Percentiles rank a stretch among this genome's conserved stretches.
phyloP scores from a whole-genome alignment of 2,329 filamentous ascomycete species.

The Cordyceps militaris region DNA sequence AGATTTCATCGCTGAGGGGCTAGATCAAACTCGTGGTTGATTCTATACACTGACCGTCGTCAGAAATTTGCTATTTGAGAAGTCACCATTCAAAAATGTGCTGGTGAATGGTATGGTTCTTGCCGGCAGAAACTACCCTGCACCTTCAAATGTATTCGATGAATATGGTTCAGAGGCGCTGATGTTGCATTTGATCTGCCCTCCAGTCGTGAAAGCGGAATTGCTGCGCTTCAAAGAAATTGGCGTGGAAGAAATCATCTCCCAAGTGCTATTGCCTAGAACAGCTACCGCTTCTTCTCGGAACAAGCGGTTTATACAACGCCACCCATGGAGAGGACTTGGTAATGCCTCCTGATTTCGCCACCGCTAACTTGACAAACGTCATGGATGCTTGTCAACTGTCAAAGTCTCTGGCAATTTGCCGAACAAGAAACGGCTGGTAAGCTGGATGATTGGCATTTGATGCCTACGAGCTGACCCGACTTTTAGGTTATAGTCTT shows the following conservation, averaged over 20 bases:
- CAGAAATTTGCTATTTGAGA: constrained; percentile 20
- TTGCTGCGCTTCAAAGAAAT: constrained; percentile 22
- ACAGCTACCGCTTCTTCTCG: constrained; percentile 23
- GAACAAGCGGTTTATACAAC: constrained; percentile 20
- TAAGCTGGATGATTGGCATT: constrained; percentile 26
- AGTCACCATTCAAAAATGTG: constrained; percentile 22
- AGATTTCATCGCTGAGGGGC: constrained; percentile 23
- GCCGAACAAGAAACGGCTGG: constrained; percentile 80
- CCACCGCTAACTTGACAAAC: constrained; percentile 16
- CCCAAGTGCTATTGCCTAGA: constrained; percentile 23
- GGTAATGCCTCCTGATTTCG: constrained; percentile 14
- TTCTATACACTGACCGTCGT: constrained; percentile 23
- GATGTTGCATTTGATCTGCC: constrained; percentile 24
- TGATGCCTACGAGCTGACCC: background rate
- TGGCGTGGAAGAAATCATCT: constrained; percentile 21
- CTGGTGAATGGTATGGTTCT: constrained; percentile 24
- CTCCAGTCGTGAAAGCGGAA: constrained; percentile 22
- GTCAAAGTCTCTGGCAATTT: constrained; percentile 76
- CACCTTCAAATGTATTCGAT: constrained; percentile 18
- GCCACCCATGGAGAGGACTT: constrained; percentile 19
- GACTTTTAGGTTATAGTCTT: constrained; percentile 56
- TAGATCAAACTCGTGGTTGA: constrained; percentile 24
- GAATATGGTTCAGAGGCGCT: constrained; percentile 22
- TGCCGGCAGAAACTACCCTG: constrained; percentile 23
- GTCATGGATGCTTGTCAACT: constrained; percentile 86